Evolutionary conservation across 2,329 filamentous ascomycete species (phyloP).

Genomic region (Apiospora kogelbergensis): DNA sequence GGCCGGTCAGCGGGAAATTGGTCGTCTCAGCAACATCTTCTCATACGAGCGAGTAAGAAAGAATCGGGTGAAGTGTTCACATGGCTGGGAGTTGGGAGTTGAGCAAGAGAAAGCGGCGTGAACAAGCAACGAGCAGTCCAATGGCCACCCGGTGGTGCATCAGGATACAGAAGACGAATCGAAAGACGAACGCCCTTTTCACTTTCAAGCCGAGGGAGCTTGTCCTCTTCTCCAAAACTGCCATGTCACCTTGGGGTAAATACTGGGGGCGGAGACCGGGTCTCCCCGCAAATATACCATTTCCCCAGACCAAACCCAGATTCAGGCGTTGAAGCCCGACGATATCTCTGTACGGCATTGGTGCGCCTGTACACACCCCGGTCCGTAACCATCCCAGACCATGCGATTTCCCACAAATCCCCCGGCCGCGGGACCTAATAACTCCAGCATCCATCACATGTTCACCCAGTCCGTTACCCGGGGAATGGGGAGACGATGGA

Average conservation of each 20-base stretch:
- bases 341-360: background rate
- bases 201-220: background rate
- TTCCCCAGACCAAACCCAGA: background rate
- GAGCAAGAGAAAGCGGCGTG: background rate
- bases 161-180: background rate
- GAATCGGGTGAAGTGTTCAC: background rate
- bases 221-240: background rate
- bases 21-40: background rate
- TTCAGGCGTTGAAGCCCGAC: background rate
- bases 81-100: background rate
- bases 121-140: background rate
- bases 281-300: background rate
- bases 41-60: background rate
- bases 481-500: background rate
- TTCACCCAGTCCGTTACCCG: background rate
- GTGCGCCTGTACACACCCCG: background rate
- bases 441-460: background rate
- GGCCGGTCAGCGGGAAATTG: background rate
- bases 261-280: background rate
- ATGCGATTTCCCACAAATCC: constrained; percentile 1
- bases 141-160: no score
- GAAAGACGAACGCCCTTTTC: background rate
- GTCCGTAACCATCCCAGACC: background rate
- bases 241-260: background rate
- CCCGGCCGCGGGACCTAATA: background rate